Evolutionary conservation across 371 early-diverging fungal species (phyloP).

Genomic region (Mortierella sp.): DNA sequence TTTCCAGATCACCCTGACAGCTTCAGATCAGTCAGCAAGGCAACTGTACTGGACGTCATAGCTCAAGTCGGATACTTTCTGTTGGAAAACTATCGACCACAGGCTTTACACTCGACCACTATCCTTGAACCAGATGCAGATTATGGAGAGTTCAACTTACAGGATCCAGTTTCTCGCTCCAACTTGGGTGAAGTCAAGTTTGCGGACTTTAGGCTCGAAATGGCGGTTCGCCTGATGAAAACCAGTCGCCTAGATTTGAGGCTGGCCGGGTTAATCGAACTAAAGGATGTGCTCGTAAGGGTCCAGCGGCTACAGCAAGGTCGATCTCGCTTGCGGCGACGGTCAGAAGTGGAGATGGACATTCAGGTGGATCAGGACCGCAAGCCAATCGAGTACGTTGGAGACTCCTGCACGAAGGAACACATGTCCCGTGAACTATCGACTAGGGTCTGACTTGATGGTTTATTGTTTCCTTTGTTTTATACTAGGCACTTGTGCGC

Average conservation of each 20-base stretch:
- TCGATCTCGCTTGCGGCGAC: conserved; percentile 39
- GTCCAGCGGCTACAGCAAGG: conserved; percentile 43
- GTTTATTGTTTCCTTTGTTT: conserved; percentile 8
- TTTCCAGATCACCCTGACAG: conserved; percentile 42
- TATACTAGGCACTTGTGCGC: conserved; percentile 36
- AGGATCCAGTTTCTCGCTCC: conserved; percentile 29
- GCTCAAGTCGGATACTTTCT: conserved; percentile 31
- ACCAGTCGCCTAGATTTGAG: conserved; percentile 55
- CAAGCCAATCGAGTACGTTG: conserved; percentile 48
- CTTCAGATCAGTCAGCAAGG: conserved; percentile 36
- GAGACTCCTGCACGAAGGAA: too few relatives aligned
- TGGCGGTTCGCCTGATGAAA: conserved; percentile 56
- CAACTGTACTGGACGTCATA: conserved; percentile 31
- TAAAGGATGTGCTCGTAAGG: conserved; percentile 55
- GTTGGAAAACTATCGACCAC: conserved; percentile 36
- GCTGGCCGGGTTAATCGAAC: conserved; percentile 54
- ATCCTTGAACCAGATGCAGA: conserved; percentile 27
- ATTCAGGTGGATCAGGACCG: conserved; percentile 44
- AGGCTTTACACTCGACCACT: conserved; percentile 7
- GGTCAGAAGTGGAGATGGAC: conserved; percentile 51
- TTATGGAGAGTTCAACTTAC: conserved; percentile 32
- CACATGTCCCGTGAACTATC: too few relatives aligned
- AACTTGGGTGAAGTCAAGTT: conserved; percentile 52
- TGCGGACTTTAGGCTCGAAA: conserved; percentile 53
- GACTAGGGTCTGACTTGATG: too few relatives aligned